Conservation (phyloP, 345 rosid genomes). For the Eucalyptus cloeziana region DNA sequence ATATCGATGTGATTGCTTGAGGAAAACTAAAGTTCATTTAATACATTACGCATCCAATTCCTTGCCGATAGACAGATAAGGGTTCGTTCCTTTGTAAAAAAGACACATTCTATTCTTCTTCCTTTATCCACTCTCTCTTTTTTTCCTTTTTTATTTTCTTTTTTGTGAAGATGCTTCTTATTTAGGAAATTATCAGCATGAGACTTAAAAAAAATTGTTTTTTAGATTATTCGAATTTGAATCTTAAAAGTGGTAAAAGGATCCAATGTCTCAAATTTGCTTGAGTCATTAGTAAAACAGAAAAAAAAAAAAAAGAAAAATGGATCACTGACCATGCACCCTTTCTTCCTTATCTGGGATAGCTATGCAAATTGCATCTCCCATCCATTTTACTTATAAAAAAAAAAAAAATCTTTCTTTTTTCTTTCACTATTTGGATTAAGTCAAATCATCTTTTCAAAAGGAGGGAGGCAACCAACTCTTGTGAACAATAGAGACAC, state of each 20-base stretch:
- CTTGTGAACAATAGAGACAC: background rate
- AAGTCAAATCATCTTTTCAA: background rate
- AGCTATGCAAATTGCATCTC: no score
- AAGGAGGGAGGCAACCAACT: background rate
- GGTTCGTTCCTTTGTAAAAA: no score
- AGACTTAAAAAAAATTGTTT: background rate
- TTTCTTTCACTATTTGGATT: background rate
- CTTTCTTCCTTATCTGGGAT: no score
- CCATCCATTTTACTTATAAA: no score
- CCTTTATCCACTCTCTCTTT: no score
- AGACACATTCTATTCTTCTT: rapidly evolving
- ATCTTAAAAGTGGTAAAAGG: background rate
- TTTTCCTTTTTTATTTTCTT: no score
- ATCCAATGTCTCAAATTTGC: background rate
- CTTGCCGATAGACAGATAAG: no score
- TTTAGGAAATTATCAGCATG: background rate
- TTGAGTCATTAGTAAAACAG: no score
- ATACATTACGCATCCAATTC: background rate
- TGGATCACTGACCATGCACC: no score
- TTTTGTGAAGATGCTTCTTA: background rate
- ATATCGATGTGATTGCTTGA: background rate
- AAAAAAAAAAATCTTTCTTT: no score
- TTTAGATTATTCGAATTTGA: background rate
- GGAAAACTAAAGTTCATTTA: background rate
- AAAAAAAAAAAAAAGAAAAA: no score